A percentile compares a stretch with the other conserved stretches of the same genome.
Conservation (phyloP, 495 filamentous ascomycete genomes). For the Hyaloscypha variabilis region DNA sequence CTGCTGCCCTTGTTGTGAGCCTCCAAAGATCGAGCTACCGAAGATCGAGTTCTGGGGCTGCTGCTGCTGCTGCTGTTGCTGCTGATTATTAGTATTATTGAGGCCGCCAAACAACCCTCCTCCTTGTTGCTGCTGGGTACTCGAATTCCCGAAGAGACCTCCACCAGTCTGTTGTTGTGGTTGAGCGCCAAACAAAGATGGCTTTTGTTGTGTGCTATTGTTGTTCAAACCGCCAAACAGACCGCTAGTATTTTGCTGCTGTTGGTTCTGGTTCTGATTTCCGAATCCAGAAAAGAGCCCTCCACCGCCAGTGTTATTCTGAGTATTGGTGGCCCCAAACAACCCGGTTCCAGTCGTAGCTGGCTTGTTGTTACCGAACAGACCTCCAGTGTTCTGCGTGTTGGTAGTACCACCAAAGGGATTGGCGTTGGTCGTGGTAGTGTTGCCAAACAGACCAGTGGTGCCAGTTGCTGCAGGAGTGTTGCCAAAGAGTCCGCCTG, state of each 20-base stretch:
- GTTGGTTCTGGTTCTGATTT: constrained; percentile 57
- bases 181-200: constrained; percentile 45
- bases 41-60: constrained; percentile 39
- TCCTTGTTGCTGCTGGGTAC: constrained; percentile 47
- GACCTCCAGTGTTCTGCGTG: constrained; percentile 41
- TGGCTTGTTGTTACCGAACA: constrained; percentile 55
- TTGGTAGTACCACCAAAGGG: constrained; percentile 34
- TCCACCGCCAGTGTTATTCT: constrained; percentile 36
- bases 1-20: constrained; percentile 35
- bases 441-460: constrained; percentile 62
- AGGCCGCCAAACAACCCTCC: constrained; percentile 44
- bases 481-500: constrained; percentile 46
- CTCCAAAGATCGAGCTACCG: constrained; percentile 42
- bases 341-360: constrained; percentile 35
- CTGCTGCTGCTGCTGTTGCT: constrained; percentile 47
- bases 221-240: constrained; percentile 47
- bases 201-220: constrained; percentile 43
- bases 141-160: constrained; percentile 62
- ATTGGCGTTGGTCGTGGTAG: constrained; percentile 37
- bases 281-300: constrained; percentile 51
- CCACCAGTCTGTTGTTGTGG: constrained; percentile 40
- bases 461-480: constrained; percentile 48
- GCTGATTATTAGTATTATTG: constrained; percentile 34
- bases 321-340: constrained; percentile 37
- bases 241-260: constrained; percentile 47